Evolutionary conservation across 495 filamentous ascomycete species (phyloP).

Genomic region (Ramalina intermedia): DNA sequence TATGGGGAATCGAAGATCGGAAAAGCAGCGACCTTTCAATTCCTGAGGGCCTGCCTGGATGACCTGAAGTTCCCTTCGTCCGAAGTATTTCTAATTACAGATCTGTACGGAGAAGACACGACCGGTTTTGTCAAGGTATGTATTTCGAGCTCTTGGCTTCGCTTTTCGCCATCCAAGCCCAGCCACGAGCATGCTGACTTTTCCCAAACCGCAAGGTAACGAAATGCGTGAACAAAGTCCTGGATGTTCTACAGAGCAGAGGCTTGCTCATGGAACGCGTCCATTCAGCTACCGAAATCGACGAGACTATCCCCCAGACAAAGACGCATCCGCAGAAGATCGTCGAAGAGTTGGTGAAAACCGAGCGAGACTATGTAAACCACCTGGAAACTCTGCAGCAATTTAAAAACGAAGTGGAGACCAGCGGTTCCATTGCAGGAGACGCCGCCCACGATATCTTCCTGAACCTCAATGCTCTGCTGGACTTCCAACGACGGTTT

Average conservation of each 20-base stretch:
- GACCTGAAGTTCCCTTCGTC: slow-evolving; percentile 62
- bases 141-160: not conserved
- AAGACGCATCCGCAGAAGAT: slow-evolving; percentile 77
- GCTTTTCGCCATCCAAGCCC: not conserved
- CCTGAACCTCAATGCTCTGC: slow-evolving; percentile 80
- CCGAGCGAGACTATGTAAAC: slow-evolving; percentile 96
- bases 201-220: slow-evolving; percentile 39
- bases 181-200: slow-evolving; percentile 10
- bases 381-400: slow-evolving; percentile 89
- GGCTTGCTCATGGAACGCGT: slow-evolving; percentile 48
- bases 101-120: slow-evolving; percentile 85
- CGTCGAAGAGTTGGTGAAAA: slow-evolving; percentile 78
- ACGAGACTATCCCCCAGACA: slow-evolving; percentile 21
- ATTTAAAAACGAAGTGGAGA: slow-evolving; percentile 78
- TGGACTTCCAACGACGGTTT: slow-evolving; percentile 91
- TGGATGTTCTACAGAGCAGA: slow-evolving; percentile 67
- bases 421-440: slow-evolving; percentile 73
- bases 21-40: slow-evolving; percentile 58
- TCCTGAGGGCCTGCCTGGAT: slow-evolving; percentile 50
- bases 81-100: slow-evolving; percentile 82
- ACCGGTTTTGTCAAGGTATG: slow-evolving; percentile 91
- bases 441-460: slow-evolving; percentile 92
- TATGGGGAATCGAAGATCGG: slow-evolving; percentile 49
- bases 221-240: slow-evolving; percentile 71
- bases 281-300: slow-evolving; percentile 21